Base-by-base conservation (phyloP, 805 yeast species). In the Schwanniomyces polymorphus region DNA sequence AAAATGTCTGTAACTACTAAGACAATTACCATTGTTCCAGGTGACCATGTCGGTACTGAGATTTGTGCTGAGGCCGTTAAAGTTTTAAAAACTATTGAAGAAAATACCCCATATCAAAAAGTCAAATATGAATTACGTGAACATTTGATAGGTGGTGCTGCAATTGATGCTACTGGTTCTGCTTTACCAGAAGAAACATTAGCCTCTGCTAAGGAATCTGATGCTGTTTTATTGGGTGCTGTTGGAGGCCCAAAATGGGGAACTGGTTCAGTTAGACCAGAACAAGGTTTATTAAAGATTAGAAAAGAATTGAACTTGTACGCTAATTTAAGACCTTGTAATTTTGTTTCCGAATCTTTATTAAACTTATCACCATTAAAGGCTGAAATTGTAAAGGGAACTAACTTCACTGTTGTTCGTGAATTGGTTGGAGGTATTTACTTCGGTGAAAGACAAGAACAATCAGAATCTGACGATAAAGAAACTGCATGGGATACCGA, bases 201-300 rank as follows among this genome's bases (percentile, higher is more conserved):
- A 41, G 87, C 74, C 40, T 91, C 96, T 8, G 80, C 97, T 31
- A 91, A 89, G 70, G 25, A 74, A 39, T 86, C 98, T 1, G 95
- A 92, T 65, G 99, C 98, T 23, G 96, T 94, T n/a, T 75, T 94
- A 55, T 78, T 94, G 47, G 99, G 99, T 56, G 97, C 99, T 7
- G 99, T 94, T 28, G 99, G 99, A 53, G 99, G 99, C 28, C 99
- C 99, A 51, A 94, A 94, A 73, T 94, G 99, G 99, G 98, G 98
- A 31, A 88, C 97, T 25, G 97, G 97, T 43, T 63, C 79, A 10
- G 98, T 92, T 41, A 85, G 99, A 74, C 99, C 99, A 44, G 99
- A 94, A 69, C 98, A 90, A 72, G 99, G 99, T 50, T 79, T 94
- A 56, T 79, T 94, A 55, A 81, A 91, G 74, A 92, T 94, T 68